Base-by-base conservation (phyloP, 1,284 basidiomycete genomes). In the Fomitiporia mediterranea region DNA sequence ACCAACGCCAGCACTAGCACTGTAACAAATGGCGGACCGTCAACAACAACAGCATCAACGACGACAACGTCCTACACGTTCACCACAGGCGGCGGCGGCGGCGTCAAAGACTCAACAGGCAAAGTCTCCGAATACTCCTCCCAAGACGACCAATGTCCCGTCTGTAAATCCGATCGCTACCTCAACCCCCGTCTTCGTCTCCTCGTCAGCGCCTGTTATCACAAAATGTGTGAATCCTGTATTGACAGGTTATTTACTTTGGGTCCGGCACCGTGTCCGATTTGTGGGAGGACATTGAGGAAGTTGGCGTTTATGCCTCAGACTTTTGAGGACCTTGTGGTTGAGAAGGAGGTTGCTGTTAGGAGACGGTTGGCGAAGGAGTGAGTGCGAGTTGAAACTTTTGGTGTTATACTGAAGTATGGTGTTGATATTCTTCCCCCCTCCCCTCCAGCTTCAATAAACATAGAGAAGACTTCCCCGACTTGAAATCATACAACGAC, bases 221-320 rank as follows among this genome's bases (percentile, higher is more conserved):
- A 99, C 75, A 98, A 98, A 79, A 96, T 98, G 95, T 98, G 94
- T 72, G 94, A 97, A 75, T 92, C 90, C 1, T 99, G 97, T 70
- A 98, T 99, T 66, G 97, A 99, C 70, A 84, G 95, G 6, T 72
- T 99, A 46, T 99, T 97, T 70, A 95, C 94, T 1, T 82, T 98
- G 1, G 96, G 97, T 3, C 96, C 97, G 0, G 95, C 94, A 11
- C 93, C 94, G 5, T 99, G 97, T 78, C 97, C 97, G 9, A 87
- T 92, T 60, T 99, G 97, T 70, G 83, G 81, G 51, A 89, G 88
- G 64, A 84, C 90, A n/a, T 78, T 98, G 53, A 79, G 97, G 30
- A 99, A 98, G 70, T 80, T 93, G 40, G 92, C 94, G 25, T 99
- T 99, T 67, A 89, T 86, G 19, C 91, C 93, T 2, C 97, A 98